Percentiles rank a stretch among this genome's conserved stretches.
Conservation (phyloP, 345 rosid species). For the Clarkia xantiana region DNA sequence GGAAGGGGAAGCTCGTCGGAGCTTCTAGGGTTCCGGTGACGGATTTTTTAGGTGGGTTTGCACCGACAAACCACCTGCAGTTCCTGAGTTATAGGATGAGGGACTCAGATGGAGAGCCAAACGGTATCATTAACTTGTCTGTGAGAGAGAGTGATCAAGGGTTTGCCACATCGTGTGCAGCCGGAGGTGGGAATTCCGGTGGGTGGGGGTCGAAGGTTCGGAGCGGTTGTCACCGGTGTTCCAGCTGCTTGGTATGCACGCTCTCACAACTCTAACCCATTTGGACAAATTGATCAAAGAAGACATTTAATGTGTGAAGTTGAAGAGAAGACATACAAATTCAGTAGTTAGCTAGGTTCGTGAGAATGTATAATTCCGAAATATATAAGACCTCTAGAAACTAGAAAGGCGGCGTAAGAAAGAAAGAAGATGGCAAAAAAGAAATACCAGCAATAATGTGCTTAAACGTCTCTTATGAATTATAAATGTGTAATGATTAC, state of each 20-base stretch:
- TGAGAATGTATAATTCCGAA: too few species aligned
- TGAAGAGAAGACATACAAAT: too few species aligned
- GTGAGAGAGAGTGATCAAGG: constrained; percentile 7
- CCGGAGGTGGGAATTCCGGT: constrained; percentile 8
- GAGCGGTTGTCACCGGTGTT: constrained; percentile 29
- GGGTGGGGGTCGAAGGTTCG: not conserved
- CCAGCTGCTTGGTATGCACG: constrained; percentile 22
- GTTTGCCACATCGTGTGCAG: constrained; percentile 7
- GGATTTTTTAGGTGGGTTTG: constrained; percentile 7
- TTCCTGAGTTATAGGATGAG: constrained; percentile 9
- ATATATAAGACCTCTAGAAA: too few species aligned
- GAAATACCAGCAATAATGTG: too few species aligned
- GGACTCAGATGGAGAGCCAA: constrained; percentile 2
- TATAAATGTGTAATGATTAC: too few species aligned
- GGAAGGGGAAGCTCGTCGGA: constrained; percentile 14
- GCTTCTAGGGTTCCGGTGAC: constrained; percentile 9
- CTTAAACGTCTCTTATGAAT: too few species aligned
- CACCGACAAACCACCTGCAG: constrained; percentile 4
- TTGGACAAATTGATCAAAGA: too few species aligned
- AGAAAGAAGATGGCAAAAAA: too few species aligned
- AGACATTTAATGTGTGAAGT: too few species aligned
- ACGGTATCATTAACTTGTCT: constrained; percentile 8
- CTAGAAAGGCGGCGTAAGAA: too few species aligned
- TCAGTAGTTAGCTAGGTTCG: too few species aligned
- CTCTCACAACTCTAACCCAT: too few species aligned